Evolutionary conservation across 208 protist species (phyloP).

Genomic region (Crithidia bombi): DNA sequence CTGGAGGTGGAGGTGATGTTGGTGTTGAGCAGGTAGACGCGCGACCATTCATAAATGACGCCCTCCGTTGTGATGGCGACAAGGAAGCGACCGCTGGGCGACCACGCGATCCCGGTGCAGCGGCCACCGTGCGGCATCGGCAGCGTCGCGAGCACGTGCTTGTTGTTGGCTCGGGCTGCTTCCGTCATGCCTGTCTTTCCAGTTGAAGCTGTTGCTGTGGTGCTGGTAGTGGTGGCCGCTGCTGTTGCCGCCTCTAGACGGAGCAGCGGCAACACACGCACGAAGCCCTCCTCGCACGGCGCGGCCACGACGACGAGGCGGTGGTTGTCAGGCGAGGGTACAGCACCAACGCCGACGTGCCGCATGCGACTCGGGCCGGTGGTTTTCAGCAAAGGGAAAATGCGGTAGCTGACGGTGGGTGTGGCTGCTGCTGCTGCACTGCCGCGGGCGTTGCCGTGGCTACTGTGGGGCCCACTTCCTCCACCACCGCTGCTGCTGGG

Average conservation of each 20-base stretch:
- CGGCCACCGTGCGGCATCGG: slow-evolving; percentile 58
- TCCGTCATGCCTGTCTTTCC: background rate
- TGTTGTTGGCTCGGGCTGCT: slow-evolving; percentile 11
- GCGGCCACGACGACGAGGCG: slow-evolving; percentile 44
- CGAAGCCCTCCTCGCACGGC: slow-evolving; percentile 69
- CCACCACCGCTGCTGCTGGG: background rate
- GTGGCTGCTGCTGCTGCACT: background rate
- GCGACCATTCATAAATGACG: slow-evolving; percentile 64
- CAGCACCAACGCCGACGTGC: slow-evolving; percentile 49
- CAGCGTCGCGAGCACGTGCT: slow-evolving; percentile 49
- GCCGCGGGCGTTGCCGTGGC: background rate
- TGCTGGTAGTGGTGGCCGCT: background rate
- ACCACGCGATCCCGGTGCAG: slow-evolving; percentile 60
- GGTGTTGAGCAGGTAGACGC: slow-evolving; percentile 46
- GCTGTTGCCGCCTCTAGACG: background rate
- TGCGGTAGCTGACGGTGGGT: slow-evolving; percentile 30
- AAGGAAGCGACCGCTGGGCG: slow-evolving; percentile 56
- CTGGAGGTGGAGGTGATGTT: background rate
- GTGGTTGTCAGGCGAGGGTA: slow-evolving; percentile 51
- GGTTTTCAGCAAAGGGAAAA: slow-evolving; percentile 50
- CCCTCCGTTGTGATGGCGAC: slow-evolving; percentile 58
- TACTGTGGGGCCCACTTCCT: background rate
- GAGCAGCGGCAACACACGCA: slow-evolving; percentile 38
- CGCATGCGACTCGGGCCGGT: slow-evolving; percentile 49
- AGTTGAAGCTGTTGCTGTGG: background rate